A percentile compares a stretch with the other conserved stretches of the same genome.
Evolutionary conservation across 2,329 filamentous ascomycete species (phyloP).

Genomic region (Davidsoniella virescens): DNA sequence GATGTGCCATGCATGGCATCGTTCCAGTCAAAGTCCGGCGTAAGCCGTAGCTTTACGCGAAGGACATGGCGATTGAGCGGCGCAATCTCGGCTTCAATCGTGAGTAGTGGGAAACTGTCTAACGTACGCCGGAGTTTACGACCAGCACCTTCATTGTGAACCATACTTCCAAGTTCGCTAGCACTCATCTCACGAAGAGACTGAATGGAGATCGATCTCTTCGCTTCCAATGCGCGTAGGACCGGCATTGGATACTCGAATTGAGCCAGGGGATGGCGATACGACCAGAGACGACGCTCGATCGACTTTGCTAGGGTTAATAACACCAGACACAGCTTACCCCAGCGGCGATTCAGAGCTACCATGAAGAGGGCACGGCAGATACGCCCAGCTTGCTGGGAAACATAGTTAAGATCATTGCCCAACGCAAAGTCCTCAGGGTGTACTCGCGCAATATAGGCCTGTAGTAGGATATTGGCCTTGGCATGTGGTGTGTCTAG

Average conservation of each 20-base stretch:
- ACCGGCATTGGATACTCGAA: constrained; percentile 81
- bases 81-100: constrained; percentile 84
- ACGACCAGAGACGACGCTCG: constrained; percentile 89
- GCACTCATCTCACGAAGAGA: constrained; percentile 82
- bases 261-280: constrained; percentile 85
- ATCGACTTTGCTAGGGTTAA: constrained; percentile 92
- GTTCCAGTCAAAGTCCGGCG: constrained; percentile 87
- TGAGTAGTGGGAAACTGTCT: constrained; percentile 81
- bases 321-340: constrained; percentile 82
- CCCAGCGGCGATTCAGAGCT: constrained; percentile 86
- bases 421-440: constrained; percentile 86
- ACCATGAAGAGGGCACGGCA: constrained; percentile 95
- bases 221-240: constrained; percentile 71
- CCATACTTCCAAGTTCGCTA: constrained; percentile 74
- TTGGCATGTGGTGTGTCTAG: constrained; percentile 66
- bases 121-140: constrained; percentile 65
- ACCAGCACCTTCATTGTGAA: constrained; percentile 82
- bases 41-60: constrained; percentile 72
- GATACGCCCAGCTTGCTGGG: constrained; percentile 88
- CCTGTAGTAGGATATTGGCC: constrained; percentile 87
- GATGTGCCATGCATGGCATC: constrained; percentile 85
- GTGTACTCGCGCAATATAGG: constrained; percentile 76
- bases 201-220: constrained; percentile 60
- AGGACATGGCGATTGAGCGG: constrained; percentile 89
- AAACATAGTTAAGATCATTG: constrained; percentile 87